Percentiles rank a stretch among this genome's conserved stretches.
Conservation (phyloP, 768 basidiomycete genomes). For the Lactarius vividus region DNA sequence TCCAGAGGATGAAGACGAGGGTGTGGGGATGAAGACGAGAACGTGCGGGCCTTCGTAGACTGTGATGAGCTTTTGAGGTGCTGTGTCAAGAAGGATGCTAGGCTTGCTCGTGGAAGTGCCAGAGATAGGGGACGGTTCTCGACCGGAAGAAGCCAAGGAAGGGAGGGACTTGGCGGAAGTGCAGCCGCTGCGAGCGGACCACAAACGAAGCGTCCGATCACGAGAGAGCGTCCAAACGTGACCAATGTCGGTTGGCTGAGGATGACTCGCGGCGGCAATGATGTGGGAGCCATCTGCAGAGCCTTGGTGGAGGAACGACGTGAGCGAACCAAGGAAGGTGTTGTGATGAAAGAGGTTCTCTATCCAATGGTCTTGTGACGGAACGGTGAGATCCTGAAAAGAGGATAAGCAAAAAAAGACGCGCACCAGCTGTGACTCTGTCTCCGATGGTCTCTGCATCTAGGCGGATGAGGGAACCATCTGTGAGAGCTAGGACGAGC, state of each 20-base stretch:
- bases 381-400: not conserved
- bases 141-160: conserved; percentile 32
- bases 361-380: conserved; percentile 61
- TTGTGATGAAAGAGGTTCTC: conserved; percentile 63
- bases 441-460: conserved; percentile 60
- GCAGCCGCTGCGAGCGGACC: conserved; percentile 76
- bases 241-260: conserved; percentile 71
- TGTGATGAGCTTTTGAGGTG: conserved; percentile 60
- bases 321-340: conserved; percentile 64
- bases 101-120: conserved; percentile 37
- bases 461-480: conserved; percentile 65
- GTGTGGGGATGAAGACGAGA: conserved; percentile 71
- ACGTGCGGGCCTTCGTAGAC: conserved; percentile 64
- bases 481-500: conserved; percentile 57
- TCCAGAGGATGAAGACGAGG: conserved; percentile 59
- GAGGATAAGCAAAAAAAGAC: not conserved
- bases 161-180: conserved; percentile 60
- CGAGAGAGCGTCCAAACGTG: conserved; percentile 84
- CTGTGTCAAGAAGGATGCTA: conserved; percentile 54
- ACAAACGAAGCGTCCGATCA: conserved; percentile 79
- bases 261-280: conserved; percentile 67
- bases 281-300: conserved; percentile 54
- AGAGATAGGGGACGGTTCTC: conserved; percentile 36
- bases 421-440: conserved; percentile 58
- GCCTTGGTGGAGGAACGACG: conserved; percentile 56